These are phyloP conservation scores for Atalantia buxifolia DNA, from an alignment of 345 rosid species.

Conservation along the genomic window DNA sequence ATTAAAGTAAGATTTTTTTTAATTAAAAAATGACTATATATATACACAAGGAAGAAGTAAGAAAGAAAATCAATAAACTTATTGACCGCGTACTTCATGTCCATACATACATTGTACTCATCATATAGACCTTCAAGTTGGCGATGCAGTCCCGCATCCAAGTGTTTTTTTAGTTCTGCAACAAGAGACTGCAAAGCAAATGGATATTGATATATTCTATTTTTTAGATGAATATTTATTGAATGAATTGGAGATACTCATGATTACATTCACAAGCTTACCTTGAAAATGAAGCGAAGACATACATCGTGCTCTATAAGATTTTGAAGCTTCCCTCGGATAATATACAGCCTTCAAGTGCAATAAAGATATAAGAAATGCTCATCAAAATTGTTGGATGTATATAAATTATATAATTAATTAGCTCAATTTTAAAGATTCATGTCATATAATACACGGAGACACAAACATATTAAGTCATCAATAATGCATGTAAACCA, in stretches of 20 bases:
- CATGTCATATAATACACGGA: too few species aligned
- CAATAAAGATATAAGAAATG: background rate
- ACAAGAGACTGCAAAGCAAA: slow-evolving; percentile 34
- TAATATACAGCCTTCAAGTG: slow-evolving; percentile 43
- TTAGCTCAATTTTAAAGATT: too few species aligned
- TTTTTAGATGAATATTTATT: background rate
- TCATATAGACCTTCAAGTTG: slow-evolving; percentile 35
- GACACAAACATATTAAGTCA: too few species aligned
- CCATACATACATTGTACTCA: slow-evolving; percentile 37
- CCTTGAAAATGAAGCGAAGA: slow-evolving; percentile 42
- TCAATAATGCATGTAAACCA: too few species aligned
- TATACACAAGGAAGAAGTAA: background rate
- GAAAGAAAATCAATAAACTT: background rate
- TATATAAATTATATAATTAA: background rate
- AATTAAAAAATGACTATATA: too few species aligned
- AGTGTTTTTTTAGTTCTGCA: slow-evolving; percentile 42
- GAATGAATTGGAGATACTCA: background rate
- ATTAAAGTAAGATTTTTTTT: too few species aligned
- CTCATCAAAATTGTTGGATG: background rate
- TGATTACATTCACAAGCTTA: background rate
- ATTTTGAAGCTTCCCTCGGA: slow-evolving; percentile 51
- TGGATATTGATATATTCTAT: background rate
- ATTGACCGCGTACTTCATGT: background rate
- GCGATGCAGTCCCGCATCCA: slow-evolving; percentile 28
- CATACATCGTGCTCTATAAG: slow-evolving; percentile 57